phyloP scores from a whole-genome alignment of 2,329 filamentous ascomycete genomes.

The Clathrospora elynae region DNA sequence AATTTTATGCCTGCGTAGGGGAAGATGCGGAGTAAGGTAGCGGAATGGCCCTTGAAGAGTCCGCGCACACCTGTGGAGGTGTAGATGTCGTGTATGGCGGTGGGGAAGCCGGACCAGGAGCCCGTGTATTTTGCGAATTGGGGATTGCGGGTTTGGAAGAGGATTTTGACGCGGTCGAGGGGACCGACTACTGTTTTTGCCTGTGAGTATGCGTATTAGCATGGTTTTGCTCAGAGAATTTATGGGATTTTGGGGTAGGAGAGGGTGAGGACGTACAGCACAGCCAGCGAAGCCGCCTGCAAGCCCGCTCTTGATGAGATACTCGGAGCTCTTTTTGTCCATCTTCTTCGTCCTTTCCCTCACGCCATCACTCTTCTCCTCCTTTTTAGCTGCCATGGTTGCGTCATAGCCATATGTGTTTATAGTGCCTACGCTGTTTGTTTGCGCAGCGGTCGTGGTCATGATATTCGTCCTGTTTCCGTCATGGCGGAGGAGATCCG shows the following conservation, averaged over 20 bases:
- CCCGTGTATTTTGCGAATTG: constrained; percentile 92
- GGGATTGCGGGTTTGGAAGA: constrained; percentile 94
- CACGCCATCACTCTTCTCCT: constrained; percentile 5
- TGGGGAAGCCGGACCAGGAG: constrained; percentile 82
- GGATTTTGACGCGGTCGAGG: constrained; percentile 96
- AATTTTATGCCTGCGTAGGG: constrained; percentile 99
- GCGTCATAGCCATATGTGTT: constrained; percentile 59
- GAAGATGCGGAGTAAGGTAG: constrained; percentile 91
- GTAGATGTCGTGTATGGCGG: constrained; percentile 84
- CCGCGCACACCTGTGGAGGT: constrained; percentile 72
- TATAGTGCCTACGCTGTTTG: constrained; percentile 20
- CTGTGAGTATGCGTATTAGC: constrained; percentile 53
- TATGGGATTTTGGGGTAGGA: not conserved
- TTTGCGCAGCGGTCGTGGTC: constrained; percentile 39
- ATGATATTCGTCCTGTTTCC: constrained; percentile 40
- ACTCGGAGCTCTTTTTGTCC: constrained; percentile 78
- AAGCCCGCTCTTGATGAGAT: constrained; percentile 79
- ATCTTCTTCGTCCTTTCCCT: constrained; percentile 51
- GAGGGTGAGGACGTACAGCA: constrained; percentile 65
- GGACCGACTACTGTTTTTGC: constrained; percentile 95
- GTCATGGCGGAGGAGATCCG: constrained; percentile 46
- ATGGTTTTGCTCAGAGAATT: not conserved
- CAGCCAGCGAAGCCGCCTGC: constrained; percentile 91
- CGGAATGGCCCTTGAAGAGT: constrained; percentile 91
- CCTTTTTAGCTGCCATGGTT: constrained; percentile 50